Conservation (phyloP, 1,139 yeast genomes). For the Sugiyamaella sp. region DNA sequence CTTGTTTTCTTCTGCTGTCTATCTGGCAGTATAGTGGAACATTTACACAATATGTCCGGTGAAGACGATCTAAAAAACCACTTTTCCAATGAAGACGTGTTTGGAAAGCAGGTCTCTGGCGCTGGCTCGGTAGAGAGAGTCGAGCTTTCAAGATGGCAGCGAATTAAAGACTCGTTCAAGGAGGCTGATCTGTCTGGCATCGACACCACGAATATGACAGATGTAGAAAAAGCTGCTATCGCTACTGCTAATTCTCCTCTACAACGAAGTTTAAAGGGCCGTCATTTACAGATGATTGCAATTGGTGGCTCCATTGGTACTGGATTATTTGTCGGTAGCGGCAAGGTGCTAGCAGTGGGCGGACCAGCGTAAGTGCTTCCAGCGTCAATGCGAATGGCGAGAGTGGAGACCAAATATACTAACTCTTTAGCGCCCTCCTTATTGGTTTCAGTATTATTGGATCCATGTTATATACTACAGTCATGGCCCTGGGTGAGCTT, state of each 20-base stretch:
- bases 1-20: neutral
- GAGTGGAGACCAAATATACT: neutral
- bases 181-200: slow-evolving; percentile 32
- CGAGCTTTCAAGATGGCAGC: slow-evolving; percentile 28
- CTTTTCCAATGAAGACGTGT: slow-evolving; percentile 8
- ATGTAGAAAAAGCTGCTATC: slow-evolving; percentile 34
- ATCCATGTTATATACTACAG: slow-evolving; percentile 70
- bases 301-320: slow-evolving; percentile 87
- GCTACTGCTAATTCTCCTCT: slow-evolving; percentile 45
- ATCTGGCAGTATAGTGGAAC: neutral
- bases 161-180: slow-evolving; percentile 38
- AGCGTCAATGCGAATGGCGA: too few relatives aligned
- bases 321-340: slow-evolving; percentile 76
- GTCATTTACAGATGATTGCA: slow-evolving; percentile 71
- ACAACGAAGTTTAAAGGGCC: slow-evolving; percentile 47
- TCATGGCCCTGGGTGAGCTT: slow-evolving; percentile 85
- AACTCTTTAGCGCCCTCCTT: slow-evolving; percentile 56
- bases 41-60: slow-evolving; percentile 1
- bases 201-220: slow-evolving; percentile 33
- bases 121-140: slow-evolving; percentile 20
- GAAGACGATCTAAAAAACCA: slow-evolving; percentile 6
- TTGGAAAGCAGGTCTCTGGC: slow-evolving; percentile 3
- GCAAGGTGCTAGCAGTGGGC: slow-evolving; percentile 64
- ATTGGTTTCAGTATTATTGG: slow-evolving; percentile 72
- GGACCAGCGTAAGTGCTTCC: slow-evolving; percentile 76